A percentile compares a stretch with the other conserved stretches of the same genome.
Evolutionary conservation across 495 filamentous ascomycete species (phyloP).

Genomic region (Xylaria scruposa): DNA sequence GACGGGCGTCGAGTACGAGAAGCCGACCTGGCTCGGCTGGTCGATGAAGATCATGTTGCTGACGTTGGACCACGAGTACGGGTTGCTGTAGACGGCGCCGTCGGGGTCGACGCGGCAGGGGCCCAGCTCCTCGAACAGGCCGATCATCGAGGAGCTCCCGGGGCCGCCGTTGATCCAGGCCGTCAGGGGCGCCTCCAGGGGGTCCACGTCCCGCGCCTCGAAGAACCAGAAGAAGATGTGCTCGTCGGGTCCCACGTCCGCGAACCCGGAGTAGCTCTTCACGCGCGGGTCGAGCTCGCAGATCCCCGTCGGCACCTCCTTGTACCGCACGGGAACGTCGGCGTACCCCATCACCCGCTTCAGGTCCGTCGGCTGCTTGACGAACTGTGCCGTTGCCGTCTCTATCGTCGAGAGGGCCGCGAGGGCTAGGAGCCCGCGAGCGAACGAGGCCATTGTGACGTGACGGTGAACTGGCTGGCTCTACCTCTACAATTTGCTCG

Average conservation of each 20-base stretch:
- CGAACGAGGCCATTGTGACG: slow-evolving; percentile 35
- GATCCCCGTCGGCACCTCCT: slow-evolving; percentile 66
- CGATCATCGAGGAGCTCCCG: slow-evolving; percentile 64
- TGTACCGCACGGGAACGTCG: slow-evolving; percentile 63
- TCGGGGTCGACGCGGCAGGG: slow-evolving; percentile 63
- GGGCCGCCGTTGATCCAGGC: slow-evolving; percentile 71
- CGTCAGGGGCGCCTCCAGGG: slow-evolving; percentile 61
- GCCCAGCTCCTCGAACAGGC: slow-evolving; percentile 66
- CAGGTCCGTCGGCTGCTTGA: slow-evolving; percentile 62
- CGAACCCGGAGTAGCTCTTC: slow-evolving; percentile 71
- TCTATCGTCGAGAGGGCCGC: slow-evolving; percentile 23
- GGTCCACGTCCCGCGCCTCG: slow-evolving; percentile 61
- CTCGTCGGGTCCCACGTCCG: slow-evolving; percentile 65
- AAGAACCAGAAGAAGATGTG: slow-evolving; percentile 76
- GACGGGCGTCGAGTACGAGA: slow-evolving; percentile 65
- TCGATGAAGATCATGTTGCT: slow-evolving; percentile 68
- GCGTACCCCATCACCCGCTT: slow-evolving; percentile 59
- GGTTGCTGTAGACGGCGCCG: slow-evolving; percentile 59
- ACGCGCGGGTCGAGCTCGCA: slow-evolving; percentile 70
- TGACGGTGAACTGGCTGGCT: not conserved
- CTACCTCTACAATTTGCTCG: not conserved
- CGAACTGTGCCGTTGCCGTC: slow-evolving; percentile 58
- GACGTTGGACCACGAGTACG: slow-evolving; percentile 65
- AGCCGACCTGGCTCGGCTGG: slow-evolving; percentile 64
- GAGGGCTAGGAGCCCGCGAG: slow-evolving; percentile 35